These are phyloP conservation scores for Tardiomyces depauwii DNA, from an alignment of 1,139 yeast species.

Conservation along the genomic window DNA sequence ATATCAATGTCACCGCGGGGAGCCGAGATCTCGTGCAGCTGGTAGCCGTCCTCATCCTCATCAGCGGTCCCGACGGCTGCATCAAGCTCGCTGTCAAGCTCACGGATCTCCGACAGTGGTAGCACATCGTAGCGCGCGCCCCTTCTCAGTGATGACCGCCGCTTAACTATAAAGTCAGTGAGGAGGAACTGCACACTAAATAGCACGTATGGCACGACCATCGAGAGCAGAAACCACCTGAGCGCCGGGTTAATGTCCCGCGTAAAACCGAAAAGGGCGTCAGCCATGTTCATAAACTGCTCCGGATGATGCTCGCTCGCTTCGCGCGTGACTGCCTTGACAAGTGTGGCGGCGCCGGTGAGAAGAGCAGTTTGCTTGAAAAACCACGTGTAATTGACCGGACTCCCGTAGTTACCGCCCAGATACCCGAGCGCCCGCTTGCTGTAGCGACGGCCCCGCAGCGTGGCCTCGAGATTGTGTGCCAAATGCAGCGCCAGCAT, in stretches of 20 bases:
- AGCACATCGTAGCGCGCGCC: not conserved
- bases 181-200: slow-evolving; percentile 3
- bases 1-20: not conserved
- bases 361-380: slow-evolving; percentile 3
- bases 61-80: not conserved
- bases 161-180: slow-evolving; percentile 4
- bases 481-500: slow-evolving; percentile 3
- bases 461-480: slow-evolving; percentile 2
- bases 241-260: not conserved
- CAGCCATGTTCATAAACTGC: not conserved
- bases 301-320: slow-evolving; percentile 1
- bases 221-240: not conserved
- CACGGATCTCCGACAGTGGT: not conserved
- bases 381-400: slow-evolving; percentile 4
- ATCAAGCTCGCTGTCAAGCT: not conserved
- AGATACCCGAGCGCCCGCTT: slow-evolving; percentile 4
- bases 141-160: not conserved
- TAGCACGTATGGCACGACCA: slow-evolving; percentile 3
- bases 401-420: slow-evolving; percentile 8
- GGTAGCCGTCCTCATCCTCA: not conserved
- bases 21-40: not conserved
- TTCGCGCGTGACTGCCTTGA: not conserved
- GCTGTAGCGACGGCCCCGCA: not conserved
- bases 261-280: slow-evolving; percentile 3
- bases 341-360: not conserved